Evolutionary conservation across 257 asterid genomes (phyloP), one percentile per base, ranked within the genome.

Genomic region (Solanum paucissectum): DNA sequence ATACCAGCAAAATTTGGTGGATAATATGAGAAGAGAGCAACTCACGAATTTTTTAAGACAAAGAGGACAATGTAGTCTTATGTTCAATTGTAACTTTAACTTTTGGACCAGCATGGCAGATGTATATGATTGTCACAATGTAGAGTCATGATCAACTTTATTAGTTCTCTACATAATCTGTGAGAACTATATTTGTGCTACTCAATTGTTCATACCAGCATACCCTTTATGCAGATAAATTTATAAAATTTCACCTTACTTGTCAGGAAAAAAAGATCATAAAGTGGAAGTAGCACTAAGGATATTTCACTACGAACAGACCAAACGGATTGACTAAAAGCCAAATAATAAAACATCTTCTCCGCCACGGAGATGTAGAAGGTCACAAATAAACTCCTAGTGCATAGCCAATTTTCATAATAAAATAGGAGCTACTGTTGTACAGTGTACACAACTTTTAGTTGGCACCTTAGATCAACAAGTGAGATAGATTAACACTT

Each of bases 401-500:
- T 21, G 83, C 83, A 37, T 36, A 74, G 32, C 83, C 32, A 36
- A 36, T 20, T 74, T 36, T 36, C 29, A 10, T 37, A 9, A 75
- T 29, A 21, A 21, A 75, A 11, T 21, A 37, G 55, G 55, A 75
- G 52, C 33, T 38, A 75, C 14, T 38, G 38, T 38, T 74, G 83
- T 37, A 74, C 32, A 37, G 36, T 34, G 36, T 34, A 34, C 36
- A 34, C 32, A 37, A 74, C 83, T 20, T 36, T 12, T 75, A 36
- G 58, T 23, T 75, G 55, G 38, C 83, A 75, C 34, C 21, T 38
- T 23, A 75, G 33, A 75, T 75, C 83, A 75, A 75, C 58, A 23
- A 38, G 55, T 37, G 55, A 75, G 11, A 74, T 23, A 75, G 69
- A 32, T 12, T 38, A 12, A 75, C 21, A 85, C 98, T 95, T 87